Conservation (phyloP, 208 protist genomes). For the Acanthamoeba castellanii region DNA sequence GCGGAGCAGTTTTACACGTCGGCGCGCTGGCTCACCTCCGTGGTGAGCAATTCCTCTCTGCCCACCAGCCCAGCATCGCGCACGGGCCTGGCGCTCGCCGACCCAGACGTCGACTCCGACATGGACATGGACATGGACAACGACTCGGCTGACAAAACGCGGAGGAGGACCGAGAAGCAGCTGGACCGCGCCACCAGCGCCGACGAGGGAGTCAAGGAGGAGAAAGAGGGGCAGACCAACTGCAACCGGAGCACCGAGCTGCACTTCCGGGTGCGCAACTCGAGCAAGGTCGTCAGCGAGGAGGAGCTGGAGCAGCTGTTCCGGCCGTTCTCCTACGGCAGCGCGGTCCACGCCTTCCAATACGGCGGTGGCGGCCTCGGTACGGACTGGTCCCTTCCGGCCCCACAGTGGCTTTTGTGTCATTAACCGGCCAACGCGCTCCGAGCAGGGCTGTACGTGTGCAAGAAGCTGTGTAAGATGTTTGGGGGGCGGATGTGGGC, state of each 20-base stretch:
- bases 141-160: neutral
- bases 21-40: neutral
- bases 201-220: neutral
- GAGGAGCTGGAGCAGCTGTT: conserved; percentile 37
- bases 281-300: neutral
- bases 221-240: neutral
- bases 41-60: neutral
- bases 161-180: neutral
- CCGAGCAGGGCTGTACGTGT: conserved; percentile 36
- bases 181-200: neutral
- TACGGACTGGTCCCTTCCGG: neutral
- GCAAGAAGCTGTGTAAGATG: conserved; percentile 63
- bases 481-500: conserved; percentile 24
- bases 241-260: neutral
- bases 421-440: neutral
- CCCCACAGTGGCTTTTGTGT: neutral
- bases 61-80: neutral
- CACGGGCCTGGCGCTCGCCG: neutral
- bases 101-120: neutral
- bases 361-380: conserved; percentile 51
- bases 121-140: neutral
- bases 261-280: conserved; percentile 42
- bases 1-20: neutral
- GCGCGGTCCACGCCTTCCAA: conserved; percentile 47
- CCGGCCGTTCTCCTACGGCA: conserved; percentile 53